Percentiles rank a stretch among this genome's conserved stretches.
These are phyloP conservation scores for Mucor indicus DNA, from an alignment of 371 early-diverging fungal species.

Conservation along the genomic window DNA sequence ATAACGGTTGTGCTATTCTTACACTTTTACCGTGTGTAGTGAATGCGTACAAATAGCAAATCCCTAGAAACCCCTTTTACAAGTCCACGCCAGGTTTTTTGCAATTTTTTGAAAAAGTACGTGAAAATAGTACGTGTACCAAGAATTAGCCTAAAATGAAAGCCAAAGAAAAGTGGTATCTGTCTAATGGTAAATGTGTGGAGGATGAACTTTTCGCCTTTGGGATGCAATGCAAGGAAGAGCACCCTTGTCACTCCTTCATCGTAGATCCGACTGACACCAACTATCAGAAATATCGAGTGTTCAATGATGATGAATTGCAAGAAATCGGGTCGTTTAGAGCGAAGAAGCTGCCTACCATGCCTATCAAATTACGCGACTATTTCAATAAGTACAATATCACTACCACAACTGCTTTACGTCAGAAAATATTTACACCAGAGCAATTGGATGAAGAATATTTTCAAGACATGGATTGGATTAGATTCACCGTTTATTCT, in stretches of 20 bases:
- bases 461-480: constrained; percentile 6
- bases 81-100: no score
- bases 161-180: constrained; percentile 15
- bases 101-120: no score
- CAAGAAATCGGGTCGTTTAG: constrained; percentile 7
- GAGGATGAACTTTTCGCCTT: constrained; percentile 19
- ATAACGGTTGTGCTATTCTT: no score
- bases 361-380: constrained; percentile 3
- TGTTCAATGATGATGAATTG: constrained; percentile 12
- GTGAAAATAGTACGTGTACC: no score
- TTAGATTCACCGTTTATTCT: constrained; percentile 3
- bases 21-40: no score
- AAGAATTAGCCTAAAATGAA: no score
- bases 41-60: no score
- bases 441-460: constrained; percentile 5
- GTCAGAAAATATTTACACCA: constrained; percentile 8
- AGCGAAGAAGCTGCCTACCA: constrained; percentile 5
- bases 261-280: constrained; percentile 10
- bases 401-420: constrained; percentile 8
- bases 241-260: constrained; percentile 11
- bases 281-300: constrained; percentile 6
- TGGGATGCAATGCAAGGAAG: constrained; percentile 15
- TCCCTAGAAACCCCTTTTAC: no score
- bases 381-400: constrained; percentile 9
- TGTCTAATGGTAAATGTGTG: constrained; percentile 16